Evolutionary conservation across 2,329 filamentous ascomycete species (phyloP).

Genomic region (Alternaria alternata): DNA sequence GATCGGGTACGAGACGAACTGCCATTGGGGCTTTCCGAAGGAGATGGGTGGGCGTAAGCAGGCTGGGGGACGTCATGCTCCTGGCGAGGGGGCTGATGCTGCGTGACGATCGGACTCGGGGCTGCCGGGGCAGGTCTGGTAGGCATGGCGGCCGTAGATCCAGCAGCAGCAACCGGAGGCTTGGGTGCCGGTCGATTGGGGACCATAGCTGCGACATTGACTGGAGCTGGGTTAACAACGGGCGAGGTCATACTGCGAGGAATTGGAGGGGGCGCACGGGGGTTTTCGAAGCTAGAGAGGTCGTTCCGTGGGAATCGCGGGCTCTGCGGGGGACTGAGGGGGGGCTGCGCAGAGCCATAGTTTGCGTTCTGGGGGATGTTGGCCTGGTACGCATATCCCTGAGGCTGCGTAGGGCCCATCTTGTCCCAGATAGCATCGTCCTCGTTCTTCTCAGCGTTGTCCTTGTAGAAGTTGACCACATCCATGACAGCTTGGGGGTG

Average conservation of each 20-base stretch:
- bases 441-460: constrained; percentile 80
- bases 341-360: constrained; percentile 55
- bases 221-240: constrained; percentile 53
- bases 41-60: constrained; percentile 53
- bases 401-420: constrained; percentile 83
- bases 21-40: constrained; percentile 48
- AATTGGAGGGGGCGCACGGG: constrained; percentile 88
- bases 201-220: constrained; percentile 62
- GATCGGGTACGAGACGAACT: constrained; percentile 51
- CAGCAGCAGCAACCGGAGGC: constrained; percentile 69
- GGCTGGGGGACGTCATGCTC: constrained; percentile 54
- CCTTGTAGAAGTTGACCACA: constrained; percentile 96
- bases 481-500: constrained; percentile 96
- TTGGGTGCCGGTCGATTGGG: constrained; percentile 87
- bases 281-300: constrained; percentile 96
- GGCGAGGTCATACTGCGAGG: constrained; percentile 59
- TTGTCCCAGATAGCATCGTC: constrained; percentile 95
- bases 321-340: constrained; percentile 78
- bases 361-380: constrained; percentile 43
- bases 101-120: constrained; percentile 55
- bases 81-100: constrained; percentile 39
- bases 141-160: constrained; percentile 59
- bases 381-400: constrained; percentile 54
- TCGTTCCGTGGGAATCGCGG: constrained; percentile 88
- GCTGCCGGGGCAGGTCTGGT: constrained; percentile 65